Conservation (phyloP, 805 yeast genomes). For the Starmera pachycereana region DNA sequence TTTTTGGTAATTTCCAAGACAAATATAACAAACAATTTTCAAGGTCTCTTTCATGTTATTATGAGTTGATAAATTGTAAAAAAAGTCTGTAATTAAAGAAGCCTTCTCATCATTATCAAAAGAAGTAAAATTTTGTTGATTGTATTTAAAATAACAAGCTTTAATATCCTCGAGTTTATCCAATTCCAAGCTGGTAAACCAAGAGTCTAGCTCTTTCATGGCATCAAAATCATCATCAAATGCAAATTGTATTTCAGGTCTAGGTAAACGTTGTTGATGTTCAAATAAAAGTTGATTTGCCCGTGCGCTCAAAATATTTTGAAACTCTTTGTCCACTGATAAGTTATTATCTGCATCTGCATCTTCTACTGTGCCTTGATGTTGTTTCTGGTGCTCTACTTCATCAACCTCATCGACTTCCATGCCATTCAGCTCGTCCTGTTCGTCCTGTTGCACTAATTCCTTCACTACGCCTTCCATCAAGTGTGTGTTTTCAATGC, state of each 20-base stretch:
- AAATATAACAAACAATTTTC: too few species aligned
- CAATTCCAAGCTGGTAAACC: constrained; percentile 25
- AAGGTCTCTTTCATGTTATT: too few species aligned
- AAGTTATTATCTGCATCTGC: constrained; percentile 12
- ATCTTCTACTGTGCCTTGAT: not conserved
- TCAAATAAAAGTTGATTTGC: constrained; percentile 22
- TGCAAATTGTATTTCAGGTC: constrained; percentile 35
- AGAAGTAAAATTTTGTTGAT: too few species aligned
- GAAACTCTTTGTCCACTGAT: constrained; percentile 24
- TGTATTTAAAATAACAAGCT: too few species aligned
- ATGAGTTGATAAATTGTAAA: too few species aligned
- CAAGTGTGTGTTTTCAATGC: constrained; percentile 1
- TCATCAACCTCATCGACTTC: constrained; percentile 38
- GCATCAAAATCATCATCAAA: constrained; percentile 27
- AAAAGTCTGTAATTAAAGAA: too few species aligned
- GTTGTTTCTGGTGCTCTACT: constrained; percentile 18
- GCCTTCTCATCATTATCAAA: too few species aligned
- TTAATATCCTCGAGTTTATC: too few species aligned
- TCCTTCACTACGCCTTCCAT: constrained; percentile 1
- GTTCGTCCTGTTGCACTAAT: constrained; percentile 7
- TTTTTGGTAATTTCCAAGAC: too few species aligned
- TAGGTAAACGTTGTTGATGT: constrained; percentile 13
- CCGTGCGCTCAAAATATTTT: constrained; percentile 23
- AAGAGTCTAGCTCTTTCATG: constrained; percentile 32
- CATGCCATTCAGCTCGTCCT: constrained; percentile 19